Evolutionary conservation across 768 basidiomycete genomes (phyloP).

Genomic region (Boletellus sp.): DNA sequence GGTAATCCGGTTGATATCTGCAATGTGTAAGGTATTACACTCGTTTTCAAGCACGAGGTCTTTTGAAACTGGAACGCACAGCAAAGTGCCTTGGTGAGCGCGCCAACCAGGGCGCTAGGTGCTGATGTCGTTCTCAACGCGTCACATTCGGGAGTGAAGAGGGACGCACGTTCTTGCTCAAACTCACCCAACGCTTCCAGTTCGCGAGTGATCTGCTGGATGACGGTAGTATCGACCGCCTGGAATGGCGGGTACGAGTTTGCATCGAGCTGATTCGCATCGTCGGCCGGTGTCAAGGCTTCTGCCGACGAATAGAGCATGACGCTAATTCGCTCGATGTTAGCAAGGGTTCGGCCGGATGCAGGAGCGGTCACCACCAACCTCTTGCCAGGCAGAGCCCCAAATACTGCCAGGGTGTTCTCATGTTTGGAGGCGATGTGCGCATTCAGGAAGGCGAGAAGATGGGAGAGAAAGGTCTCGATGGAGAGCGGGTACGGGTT

Average conservation of each 20-base stretch:
- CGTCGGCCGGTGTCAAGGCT: constrained; percentile 34
- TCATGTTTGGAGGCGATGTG: constrained; percentile 90
- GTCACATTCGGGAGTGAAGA: neutral
- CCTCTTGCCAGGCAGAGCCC: constrained; percentile 83
- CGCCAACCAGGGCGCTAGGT: constrained; percentile 77
- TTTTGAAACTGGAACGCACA: constrained; percentile 45
- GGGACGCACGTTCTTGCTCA: constrained; percentile 42
- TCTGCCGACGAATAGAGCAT: constrained; percentile 75
- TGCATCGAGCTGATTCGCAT: constrained; percentile 49
- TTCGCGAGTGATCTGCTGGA: constrained; percentile 57
- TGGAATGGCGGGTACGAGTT: constrained; percentile 86
- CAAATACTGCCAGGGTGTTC: constrained; percentile 90
- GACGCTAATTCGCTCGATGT: constrained; percentile 41
- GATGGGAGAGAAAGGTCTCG: constrained; percentile 71
- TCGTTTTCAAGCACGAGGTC: neutral
- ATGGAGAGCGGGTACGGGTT: constrained; percentile 59
- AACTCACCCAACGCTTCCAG: constrained; percentile 48
- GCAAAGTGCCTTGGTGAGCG: constrained; percentile 89
- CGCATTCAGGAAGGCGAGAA: constrained; percentile 88
- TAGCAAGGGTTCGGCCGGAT: neutral
- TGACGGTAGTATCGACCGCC: constrained; percentile 64
- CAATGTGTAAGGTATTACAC: constrained; percentile 30
- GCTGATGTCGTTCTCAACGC: constrained; percentile 31
- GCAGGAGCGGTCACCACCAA: constrained; percentile 28
- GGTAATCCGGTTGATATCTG: constrained; percentile 64